Conservation (phyloP, 805 yeast species). For the Teunomyces funiuensis region DNA sequence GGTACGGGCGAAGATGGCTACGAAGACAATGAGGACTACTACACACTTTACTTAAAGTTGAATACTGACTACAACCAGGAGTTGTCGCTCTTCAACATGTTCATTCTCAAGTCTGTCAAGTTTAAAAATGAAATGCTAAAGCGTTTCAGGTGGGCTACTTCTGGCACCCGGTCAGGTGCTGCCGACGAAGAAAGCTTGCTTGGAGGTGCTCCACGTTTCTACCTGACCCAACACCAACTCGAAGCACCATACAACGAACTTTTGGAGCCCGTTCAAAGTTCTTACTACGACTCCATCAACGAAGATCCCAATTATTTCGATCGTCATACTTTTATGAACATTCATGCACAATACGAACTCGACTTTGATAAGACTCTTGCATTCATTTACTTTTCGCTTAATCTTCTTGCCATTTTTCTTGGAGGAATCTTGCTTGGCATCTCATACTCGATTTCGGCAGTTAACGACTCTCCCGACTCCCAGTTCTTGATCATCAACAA, state of each 20-base stretch:
- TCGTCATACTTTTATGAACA: conserved; percentile 19
- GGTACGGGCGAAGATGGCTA: conserved; percentile 11
- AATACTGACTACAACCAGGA: conserved; percentile 18
- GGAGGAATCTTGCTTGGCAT: conserved; percentile 43
- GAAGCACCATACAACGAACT: conserved; percentile 10
- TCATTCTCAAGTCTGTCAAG: conserved; percentile 22
- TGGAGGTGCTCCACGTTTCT: neutral
- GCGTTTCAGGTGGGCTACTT: neutral
- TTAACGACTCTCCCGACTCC: conserved; percentile 19
- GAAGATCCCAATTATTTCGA: conserved; percentile 28
- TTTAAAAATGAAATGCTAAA: conserved; percentile 19
- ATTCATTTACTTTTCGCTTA: conserved; percentile 35
- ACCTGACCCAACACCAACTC: conserved; percentile 5
- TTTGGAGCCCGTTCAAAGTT: neutral
- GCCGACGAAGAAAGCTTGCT: conserved; percentile 2
- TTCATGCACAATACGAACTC: conserved; percentile 23
- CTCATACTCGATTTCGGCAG: conserved; percentile 28
- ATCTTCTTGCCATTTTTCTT: conserved; percentile 34
- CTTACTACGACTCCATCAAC: conserved; percentile 33
- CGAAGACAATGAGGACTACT: conserved; percentile 21
- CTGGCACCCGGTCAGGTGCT: neutral
- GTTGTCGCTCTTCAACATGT: conserved; percentile 16
- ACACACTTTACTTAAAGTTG: conserved; percentile 21
- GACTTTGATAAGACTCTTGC: conserved; percentile 40
- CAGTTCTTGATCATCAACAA: conserved; percentile 30